Conservation (phyloP, 345 rosid genomes). For the Lagerstroemia speciosa region DNA sequence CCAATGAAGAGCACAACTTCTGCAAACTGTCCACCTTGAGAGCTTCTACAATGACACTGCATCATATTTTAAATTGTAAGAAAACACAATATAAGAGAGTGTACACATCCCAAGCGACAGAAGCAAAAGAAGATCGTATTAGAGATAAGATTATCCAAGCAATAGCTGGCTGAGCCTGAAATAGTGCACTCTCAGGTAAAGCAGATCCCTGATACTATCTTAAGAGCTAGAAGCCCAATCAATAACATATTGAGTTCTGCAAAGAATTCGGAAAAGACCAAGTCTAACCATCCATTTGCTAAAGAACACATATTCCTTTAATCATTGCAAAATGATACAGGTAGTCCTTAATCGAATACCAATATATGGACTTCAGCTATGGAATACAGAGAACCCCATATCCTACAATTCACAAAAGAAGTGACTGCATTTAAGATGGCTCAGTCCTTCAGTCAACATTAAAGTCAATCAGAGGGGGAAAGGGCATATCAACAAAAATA, state of each 20-base stretch:
- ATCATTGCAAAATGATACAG: neutral
- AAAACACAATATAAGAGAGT: neutral
- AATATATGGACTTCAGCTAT: neutral
- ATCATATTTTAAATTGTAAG: constrained; percentile 3
- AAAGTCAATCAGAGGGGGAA: neutral
- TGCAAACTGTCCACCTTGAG: constrained; percentile 92
- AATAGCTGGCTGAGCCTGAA: neutral
- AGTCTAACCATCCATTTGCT: neutral
- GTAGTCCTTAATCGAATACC: neutral
- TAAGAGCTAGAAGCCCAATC: neutral
- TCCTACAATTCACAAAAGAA: neutral
- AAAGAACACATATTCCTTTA: neutral
- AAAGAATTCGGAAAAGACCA: neutral
- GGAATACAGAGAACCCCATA: neutral
- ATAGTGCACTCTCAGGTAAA: neutral
- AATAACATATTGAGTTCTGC: neutral
- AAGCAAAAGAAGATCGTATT: neutral
- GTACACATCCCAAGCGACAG: neutral
- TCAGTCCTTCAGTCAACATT: neutral
- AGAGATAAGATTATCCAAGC: neutral
- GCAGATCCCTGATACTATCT: no score
- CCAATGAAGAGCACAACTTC: constrained; percentile 94
- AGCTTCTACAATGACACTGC: constrained; percentile 96
- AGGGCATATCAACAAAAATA: neutral
- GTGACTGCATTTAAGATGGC: neutral